Base-by-base conservation (phyloP, 768 basidiomycete genomes). In the Rossbeevera mucosa region DNA sequence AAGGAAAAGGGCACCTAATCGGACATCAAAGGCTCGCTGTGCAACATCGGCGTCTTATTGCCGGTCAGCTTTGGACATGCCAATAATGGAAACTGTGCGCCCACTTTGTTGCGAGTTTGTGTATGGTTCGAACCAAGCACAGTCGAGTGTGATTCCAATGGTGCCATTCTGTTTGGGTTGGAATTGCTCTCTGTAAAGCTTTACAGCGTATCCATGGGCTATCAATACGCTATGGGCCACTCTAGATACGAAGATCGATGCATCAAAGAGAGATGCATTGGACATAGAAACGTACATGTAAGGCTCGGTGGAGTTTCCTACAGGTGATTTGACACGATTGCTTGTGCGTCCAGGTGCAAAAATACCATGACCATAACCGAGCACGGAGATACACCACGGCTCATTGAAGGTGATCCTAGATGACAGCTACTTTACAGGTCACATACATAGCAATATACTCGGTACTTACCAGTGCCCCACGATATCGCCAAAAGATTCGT, bases 141-240 rank as follows among this genome's bases (percentile, higher is more conserved):
- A 83, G 60, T 90, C 89, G 44, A 91, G 74, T 0, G 88, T 90
- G 62, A 92, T 87, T 18, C 88, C 88, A 57, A 90, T 88, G 56
- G 76, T 71, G 20, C 89, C 88, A 8, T 76, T 72, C 64, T 90
- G 87, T 2, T 56, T 67, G 3, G 74, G 60, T 67, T 88, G 83
- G 75, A 81, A 91, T 47, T 83, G 69, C 24, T 82, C 78, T 25
- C 85, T 80, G 63, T 89, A 91, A 9, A 84, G 61, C 61, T 86
- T 81, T 45, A 81, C 81, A 14, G 83, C 85, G 57, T 78, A 65
- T 0, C 87, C 90, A 59, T 92, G 90, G 2, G 88, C 75, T 20
- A 88, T 70, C 30, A 91, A 82, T 45, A 88, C 64, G 58, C 72
- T 78, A 64, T 89, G 88, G 3, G 79, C 86, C 50, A 85, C 86